phyloP scores from a whole-genome alignment of 2,329 filamentous ascomycete species.

The Calonectria multiphialidica region DNA sequence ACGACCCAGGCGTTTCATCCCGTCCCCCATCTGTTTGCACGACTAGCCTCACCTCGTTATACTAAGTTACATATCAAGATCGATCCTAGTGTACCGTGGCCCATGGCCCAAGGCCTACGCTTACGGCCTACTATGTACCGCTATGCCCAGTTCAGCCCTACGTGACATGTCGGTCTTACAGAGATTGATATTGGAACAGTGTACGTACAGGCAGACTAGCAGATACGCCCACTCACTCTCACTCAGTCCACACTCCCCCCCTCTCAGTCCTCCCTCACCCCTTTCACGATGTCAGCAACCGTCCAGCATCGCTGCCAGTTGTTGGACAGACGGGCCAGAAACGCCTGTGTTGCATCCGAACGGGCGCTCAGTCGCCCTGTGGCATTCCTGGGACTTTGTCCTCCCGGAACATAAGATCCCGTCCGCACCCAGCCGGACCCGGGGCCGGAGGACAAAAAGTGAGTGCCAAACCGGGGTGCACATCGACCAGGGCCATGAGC shows the following conservation, averaged over 20 bases:
- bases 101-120: slow-evolving; percentile 14
- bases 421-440: slow-evolving; percentile 23
- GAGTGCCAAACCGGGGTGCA: slow-evolving; percentile 36
- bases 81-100: slow-evolving; percentile 30
- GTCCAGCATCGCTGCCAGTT: background rate
- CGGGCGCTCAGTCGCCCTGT: slow-evolving; percentile 37
- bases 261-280: background rate
- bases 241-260: background rate
- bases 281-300: background rate
- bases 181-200: slow-evolving; percentile 12
- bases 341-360: slow-evolving; percentile 28
- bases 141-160: slow-evolving; percentile 24
- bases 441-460: slow-evolving; percentile 29
- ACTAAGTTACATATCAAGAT: slow-evolving; percentile 35
- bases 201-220: background rate
- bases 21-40: slow-evolving; percentile 40
- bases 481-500: slow-evolving; percentile 34
- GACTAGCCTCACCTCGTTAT: slow-evolving; percentile 34
- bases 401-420: slow-evolving; percentile 9
- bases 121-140: background rate
- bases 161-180: slow-evolving; percentile 26
- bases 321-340: slow-evolving; percentile 8
- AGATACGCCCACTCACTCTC: background rate
- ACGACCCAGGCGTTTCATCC: slow-evolving; percentile 44
- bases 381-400: slow-evolving; percentile 16